A percentile compares a stretch with the other conserved stretches of the same genome.
Conservation (phyloP, 352 stramenopile species). For the Phytophthora fragariae region DNA sequence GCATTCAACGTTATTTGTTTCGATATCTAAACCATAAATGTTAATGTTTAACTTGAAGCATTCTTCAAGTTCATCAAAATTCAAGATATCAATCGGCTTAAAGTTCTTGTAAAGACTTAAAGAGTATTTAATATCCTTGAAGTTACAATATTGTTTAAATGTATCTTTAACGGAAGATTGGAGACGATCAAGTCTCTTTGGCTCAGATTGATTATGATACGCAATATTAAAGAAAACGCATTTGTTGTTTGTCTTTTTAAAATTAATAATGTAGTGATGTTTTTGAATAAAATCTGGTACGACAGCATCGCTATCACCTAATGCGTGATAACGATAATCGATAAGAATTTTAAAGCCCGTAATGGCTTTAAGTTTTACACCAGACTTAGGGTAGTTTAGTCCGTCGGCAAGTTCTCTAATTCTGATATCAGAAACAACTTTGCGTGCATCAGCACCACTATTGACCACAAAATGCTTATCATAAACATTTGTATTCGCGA, state of each 20-base stretch:
- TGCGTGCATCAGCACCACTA: no score
- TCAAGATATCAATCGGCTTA: constrained; percentile 10
- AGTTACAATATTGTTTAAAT: constrained; percentile 12
- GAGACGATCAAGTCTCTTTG: constrained; percentile 5
- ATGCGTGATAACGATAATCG: background rate
- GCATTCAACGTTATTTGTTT: background rate
- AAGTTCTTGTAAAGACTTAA: constrained; percentile 12
- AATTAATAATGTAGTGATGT: constrained; percentile 15
- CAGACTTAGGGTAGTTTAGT: no score
- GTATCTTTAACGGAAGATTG: constrained; percentile 4
- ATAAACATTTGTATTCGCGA: no score
- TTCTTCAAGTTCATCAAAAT: constrained; percentile 19
- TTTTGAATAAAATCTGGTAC: background rate
- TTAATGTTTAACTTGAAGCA: background rate
- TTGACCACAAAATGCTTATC: no score
- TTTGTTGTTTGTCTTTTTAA: constrained; percentile 20
- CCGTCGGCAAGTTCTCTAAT: no score
- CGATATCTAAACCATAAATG: background rate
- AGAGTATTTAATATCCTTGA: constrained; percentile 10
- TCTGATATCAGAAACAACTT: no score
- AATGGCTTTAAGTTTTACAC: background rate
- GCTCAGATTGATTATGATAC: background rate
- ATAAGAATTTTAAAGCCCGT: background rate
- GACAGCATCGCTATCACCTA: background rate
- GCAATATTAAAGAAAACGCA: constrained; percentile 10